Evolutionary conservation across 306 rosid genomes (phyloP), one percentile per base, ranked within the genome.

Genomic region (Vicia villosa): DNA sequence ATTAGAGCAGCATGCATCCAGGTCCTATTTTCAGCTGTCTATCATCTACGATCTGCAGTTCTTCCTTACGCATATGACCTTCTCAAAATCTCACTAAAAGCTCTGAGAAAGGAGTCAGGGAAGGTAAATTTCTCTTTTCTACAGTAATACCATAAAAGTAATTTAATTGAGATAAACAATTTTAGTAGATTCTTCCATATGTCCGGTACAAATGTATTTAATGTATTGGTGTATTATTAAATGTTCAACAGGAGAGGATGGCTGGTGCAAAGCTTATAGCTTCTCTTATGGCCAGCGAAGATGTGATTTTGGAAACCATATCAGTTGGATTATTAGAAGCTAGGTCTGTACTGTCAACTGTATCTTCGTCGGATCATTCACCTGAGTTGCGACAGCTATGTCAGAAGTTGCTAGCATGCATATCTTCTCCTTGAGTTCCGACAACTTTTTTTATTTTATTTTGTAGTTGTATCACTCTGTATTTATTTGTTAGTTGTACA

Each of bases 201-300:
- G 4, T 19, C 21, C 1, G 30, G 14, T 28, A 9, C 40, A 70
- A 30, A n/a, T 40, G 57, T 42, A 40, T 47, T 4, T 34, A 8
- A n/a, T n/a, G n/a, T n/a, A n/a, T n/a, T n/a, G n/a, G 63, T 69
- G 50, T 37, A 72, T 20, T 24, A 43, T 40, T 77, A n/a, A 17
- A 17, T 72, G 63, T 77, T 72, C 11, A 74, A 63, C 84, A 91
- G 96, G 98, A 90, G 80, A 90, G 84, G 78, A 70, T 90, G 84
- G 98, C 85, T 32, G 87, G 96, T 15, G 96, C 96, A 26, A 90
- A 84, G 89, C 79, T 93, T 65, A 78, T 93, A 85, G 96, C 93
- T 38, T 85, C 96, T 26, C 97, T 93, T 3, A 83, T 93, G 97
- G 95, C 81, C 36, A 85, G 96, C 67, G 97, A 90, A 57, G 97